Percentiles rank a stretch among this genome's conserved stretches.
Conservation (phyloP, 805 yeast species). For the Metschnikowia vanudenii region DNA sequence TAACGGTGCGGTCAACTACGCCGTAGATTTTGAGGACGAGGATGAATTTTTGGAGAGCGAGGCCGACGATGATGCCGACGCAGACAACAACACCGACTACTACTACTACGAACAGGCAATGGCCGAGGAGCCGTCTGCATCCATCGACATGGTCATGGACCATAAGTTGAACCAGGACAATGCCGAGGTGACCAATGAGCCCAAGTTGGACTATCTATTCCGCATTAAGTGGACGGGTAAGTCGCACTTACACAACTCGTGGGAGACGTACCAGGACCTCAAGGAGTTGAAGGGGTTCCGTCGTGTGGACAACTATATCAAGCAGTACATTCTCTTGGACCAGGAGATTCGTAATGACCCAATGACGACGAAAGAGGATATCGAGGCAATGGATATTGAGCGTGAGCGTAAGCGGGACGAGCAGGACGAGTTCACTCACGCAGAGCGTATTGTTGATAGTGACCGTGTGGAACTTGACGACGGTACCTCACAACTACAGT, state of each 20-base stretch:
- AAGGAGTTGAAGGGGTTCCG: slow-evolving; percentile 69
- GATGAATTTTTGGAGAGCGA: slow-evolving; percentile 50
- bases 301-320: slow-evolving; percentile 86
- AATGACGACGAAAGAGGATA: slow-evolving; percentile 80
- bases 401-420: slow-evolving; percentile 82
- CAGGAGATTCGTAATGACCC: slow-evolving; percentile 78
- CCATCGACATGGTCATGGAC: slow-evolving; percentile 42
- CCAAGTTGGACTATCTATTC: slow-evolving; percentile 58
- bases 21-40: slow-evolving; percentile 64
- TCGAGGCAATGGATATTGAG: slow-evolving; percentile 91
- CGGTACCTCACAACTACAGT: slow-evolving; percentile 68
- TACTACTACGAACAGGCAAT: slow-evolving; percentile 36
- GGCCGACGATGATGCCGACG: slow-evolving; percentile 26
- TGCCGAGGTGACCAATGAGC: slow-evolving; percentile 46
- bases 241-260: slow-evolving; percentile 92
- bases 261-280: slow-evolving; percentile 70
- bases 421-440: slow-evolving; percentile 76
- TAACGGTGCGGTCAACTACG: slow-evolving; percentile 66
- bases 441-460: slow-evolving; percentile 86
- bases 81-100: slow-evolving; percentile 26
- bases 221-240: slow-evolving; percentile 81
- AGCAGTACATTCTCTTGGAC: slow-evolving; percentile 70
- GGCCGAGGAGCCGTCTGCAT: slow-evolving; percentile 33
- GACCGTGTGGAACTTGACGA: slow-evolving; percentile 66
- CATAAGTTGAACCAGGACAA: slow-evolving; percentile 36